Percentiles rank a stretch among this genome's conserved stretches.
Conservation (phyloP, 1,284 basidiomycete species). For the Sporisorium scitamineum region DNA sequence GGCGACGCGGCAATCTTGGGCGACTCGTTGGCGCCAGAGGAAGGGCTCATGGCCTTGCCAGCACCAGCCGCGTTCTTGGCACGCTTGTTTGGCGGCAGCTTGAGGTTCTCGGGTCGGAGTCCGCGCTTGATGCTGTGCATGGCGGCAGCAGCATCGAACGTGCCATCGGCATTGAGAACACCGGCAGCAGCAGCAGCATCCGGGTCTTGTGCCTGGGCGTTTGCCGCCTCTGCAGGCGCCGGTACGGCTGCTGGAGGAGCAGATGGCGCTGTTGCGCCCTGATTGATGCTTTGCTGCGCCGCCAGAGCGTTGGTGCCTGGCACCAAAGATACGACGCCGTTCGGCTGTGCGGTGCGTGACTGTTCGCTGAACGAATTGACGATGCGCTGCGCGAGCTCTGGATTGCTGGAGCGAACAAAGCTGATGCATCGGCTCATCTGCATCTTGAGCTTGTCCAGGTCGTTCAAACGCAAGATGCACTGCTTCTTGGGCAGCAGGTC, state of each 20-base stretch:
- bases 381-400: constrained; percentile 57
- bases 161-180: constrained; percentile 32
- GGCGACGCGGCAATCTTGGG: constrained; percentile 51
- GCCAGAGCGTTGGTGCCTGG: constrained; percentile 13
- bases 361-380: constrained; percentile 47
- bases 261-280: constrained; percentile 1
- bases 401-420: constrained; percentile 64
- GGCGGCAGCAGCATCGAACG: constrained; percentile 49
- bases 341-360: constrained; percentile 37
- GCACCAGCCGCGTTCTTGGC: constrained; percentile 39
- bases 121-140: constrained; percentile 62
- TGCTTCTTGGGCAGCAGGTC: constrained; percentile 57
- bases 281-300: constrained; percentile 3
- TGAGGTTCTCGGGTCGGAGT: constrained; percentile 64
- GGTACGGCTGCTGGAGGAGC: constrained; percentile 19
- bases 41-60: constrained; percentile 40
- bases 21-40: constrained; percentile 43
- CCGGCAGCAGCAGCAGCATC: constrained; percentile 14
- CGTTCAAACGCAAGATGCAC: constrained; percentile 59
- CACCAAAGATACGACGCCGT: constrained; percentile 13
- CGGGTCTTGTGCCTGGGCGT: constrained; percentile 15
- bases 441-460: constrained; percentile 67
- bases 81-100: constrained; percentile 63
- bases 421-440: constrained; percentile 67
- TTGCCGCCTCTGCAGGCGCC: constrained; percentile 12